phyloP scores from a whole-genome alignment of 2,329 filamentous ascomycete species.

The Stachybotrys chlorohalonatus region DNA sequence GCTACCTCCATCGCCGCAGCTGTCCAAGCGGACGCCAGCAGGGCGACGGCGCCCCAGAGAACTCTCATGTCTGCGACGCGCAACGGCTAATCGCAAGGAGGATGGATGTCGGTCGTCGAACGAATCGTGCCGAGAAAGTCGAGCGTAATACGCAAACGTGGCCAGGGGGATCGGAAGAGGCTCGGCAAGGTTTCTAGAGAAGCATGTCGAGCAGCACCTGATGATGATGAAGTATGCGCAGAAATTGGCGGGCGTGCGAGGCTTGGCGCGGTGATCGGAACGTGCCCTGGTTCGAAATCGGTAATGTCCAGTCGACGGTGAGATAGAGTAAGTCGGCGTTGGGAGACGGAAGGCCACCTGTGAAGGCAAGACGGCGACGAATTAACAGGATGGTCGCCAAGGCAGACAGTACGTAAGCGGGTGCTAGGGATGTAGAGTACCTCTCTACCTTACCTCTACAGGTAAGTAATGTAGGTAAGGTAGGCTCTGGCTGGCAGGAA shows the following conservation, averaged over 20 bases:
- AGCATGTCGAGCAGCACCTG: neutral
- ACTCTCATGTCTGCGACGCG: conserved; percentile 39
- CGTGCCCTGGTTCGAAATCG: neutral
- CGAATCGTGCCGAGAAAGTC: neutral
- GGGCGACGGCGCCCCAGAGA: conserved; percentile 38
- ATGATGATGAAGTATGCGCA: neutral
- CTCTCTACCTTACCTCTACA: too few species aligned
- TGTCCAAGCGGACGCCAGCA: conserved; percentile 46
- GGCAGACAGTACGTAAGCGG: too few species aligned
- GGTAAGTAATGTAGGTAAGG: too few species aligned
- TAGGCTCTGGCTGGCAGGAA: too few species aligned
- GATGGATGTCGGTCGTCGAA: neutral
- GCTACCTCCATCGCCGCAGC: conserved; percentile 47
- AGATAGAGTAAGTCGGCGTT: too few species aligned
- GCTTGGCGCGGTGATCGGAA: neutral
- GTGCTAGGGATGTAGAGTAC: too few species aligned
- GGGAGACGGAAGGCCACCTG: too few species aligned
- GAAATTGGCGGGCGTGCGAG: neutral
- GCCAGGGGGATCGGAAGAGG: neutral
- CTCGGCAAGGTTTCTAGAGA: neutral
- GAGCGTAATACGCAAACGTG: neutral
- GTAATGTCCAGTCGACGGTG: too few species aligned
- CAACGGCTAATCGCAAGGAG: conserved; percentile 2
- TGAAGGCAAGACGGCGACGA: too few species aligned
- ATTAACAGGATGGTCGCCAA: too few species aligned